Percentiles rank a stretch among this genome's conserved stretches.
Conservation (phyloP, 2,329 filamentous ascomycete species). For the Fusarium solani-melongenae region DNA sequence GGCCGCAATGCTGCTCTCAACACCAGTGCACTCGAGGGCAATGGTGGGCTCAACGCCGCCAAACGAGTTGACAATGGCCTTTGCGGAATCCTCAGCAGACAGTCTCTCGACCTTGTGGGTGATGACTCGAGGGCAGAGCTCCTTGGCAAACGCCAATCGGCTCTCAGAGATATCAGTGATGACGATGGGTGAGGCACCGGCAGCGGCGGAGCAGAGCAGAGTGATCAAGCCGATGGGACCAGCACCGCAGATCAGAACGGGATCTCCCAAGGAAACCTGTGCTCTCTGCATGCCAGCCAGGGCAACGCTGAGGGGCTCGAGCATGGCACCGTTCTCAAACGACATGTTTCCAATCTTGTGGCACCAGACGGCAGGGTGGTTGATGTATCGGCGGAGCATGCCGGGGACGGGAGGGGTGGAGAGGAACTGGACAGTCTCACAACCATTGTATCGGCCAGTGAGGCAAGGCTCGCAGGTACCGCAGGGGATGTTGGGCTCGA, state of each 20-base stretch:
- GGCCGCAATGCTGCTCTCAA: constrained; percentile 86
- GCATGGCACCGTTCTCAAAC: constrained; percentile 88
- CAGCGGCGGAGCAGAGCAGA: constrained; percentile 83
- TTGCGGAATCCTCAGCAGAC: constrained; percentile 77
- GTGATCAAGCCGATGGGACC: constrained; percentile 95
- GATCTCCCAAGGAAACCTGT: constrained; percentile 83
- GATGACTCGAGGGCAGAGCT: constrained; percentile 80
- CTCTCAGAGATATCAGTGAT: constrained; percentile 95
- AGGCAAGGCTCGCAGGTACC: constrained; percentile 89
- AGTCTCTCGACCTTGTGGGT: constrained; percentile 81
- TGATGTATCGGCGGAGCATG: constrained; percentile 90
- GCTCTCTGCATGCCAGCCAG: constrained; percentile 89
- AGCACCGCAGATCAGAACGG: constrained; percentile 89
- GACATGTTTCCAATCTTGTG: constrained; percentile 95
- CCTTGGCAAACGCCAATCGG: constrained; percentile 84
- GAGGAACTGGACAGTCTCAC: constrained; percentile 85
- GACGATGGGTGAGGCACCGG: constrained; percentile 89
- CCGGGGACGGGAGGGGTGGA: constrained; percentile 92
- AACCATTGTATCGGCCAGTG: constrained; percentile 95
- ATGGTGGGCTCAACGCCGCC: constrained; percentile 84
- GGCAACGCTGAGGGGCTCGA: constrained; percentile 91
- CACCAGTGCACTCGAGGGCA: constrained; percentile 92
- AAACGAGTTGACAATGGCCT: constrained; percentile 74
- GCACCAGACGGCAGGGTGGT: constrained; percentile 94
- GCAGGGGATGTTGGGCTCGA: constrained; percentile 96